These are phyloP conservation scores for Hordeum vulgare DNA, from an alignment of 176 grass and related monocot species.

Conservation along the genomic window DNA sequence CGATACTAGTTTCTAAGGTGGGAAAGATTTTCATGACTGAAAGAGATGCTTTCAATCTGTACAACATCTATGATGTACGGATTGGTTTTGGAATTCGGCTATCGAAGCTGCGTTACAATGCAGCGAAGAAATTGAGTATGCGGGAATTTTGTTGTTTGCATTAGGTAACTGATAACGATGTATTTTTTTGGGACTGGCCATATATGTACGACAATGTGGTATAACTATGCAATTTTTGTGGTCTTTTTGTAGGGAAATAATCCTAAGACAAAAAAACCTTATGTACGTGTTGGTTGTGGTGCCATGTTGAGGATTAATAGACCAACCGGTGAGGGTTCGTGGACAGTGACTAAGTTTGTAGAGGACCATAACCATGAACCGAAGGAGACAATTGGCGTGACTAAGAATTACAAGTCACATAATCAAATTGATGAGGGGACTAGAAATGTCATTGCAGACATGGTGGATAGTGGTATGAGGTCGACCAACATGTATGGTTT, in stretches of 20 bases:
- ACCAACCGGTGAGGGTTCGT: neutral
- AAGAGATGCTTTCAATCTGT: neutral
- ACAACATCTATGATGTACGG: neutral
- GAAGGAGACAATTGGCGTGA: neutral
- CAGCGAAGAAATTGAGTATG: neutral
- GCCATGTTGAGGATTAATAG: neutral
- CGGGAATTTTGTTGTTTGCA: neutral
- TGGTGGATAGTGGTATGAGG: neutral
- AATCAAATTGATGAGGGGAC: neutral
- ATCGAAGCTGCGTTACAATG: neutral
- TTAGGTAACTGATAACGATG: neutral
- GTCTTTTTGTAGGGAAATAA: neutral
- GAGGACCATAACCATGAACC: neutral
- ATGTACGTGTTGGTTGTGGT: neutral
- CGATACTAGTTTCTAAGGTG: neutral
- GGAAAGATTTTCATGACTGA: neutral
- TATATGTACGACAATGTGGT: too few species aligned
- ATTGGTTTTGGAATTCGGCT: neutral
- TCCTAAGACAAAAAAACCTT: neutral
- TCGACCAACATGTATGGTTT: too few species aligned
- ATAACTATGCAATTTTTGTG: too few species aligned
- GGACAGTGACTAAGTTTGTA: neutral
- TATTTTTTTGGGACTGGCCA: too few species aligned
- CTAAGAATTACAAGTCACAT: neutral
- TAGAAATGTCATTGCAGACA: neutral